A percentile compares a stretch with the other conserved stretches of the same genome.
Conservation (phyloP, 2,329 filamentous ascomycete genomes). For the Sclerotinia glacialis region DNA sequence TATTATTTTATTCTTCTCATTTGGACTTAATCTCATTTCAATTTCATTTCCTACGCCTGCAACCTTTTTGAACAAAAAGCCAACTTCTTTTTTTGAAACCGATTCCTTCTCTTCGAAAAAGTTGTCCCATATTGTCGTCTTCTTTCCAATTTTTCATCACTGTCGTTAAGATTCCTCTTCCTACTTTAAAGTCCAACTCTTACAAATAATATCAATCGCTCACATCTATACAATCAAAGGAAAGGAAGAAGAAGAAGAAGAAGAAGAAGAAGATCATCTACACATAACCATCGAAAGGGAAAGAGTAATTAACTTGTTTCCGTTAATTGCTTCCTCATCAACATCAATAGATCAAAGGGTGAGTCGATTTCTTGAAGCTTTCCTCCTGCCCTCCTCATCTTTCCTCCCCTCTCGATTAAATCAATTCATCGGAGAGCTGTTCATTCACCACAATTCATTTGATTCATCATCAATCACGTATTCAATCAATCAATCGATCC, state of each 20-base stretch:
- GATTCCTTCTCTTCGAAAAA: constrained; percentile 1
- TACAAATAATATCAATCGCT: constrained; percentile 13
- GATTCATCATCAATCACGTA: neutral
- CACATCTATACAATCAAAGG: neutral
- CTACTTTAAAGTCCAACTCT: neutral
- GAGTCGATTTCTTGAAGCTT: neutral
- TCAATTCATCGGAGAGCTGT: neutral
- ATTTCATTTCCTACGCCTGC: neutral
- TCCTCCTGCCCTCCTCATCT: neutral
- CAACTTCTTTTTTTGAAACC: neutral
- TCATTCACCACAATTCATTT: neutral
- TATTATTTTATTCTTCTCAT: neutral
- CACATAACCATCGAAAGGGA: neutral
- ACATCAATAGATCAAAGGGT: constrained; percentile 10
- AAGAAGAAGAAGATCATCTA: neutral
- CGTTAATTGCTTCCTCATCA: neutral
- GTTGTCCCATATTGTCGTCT: constrained; percentile 4
- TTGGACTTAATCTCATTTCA: neutral
- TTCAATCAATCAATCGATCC: neutral
- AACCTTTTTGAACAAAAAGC: constrained; percentile 15
- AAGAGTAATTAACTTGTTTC: constrained; percentile 12
- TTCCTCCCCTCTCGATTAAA: neutral
- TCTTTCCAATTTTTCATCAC: constrained; percentile 3
- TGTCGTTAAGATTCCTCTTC: constrained; percentile 22
- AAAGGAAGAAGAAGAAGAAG: neutral